These are phyloP conservation scores for Mycena crocata DNA, from an alignment of 768 basidiomycete genomes.

Conservation along the genomic window DNA sequence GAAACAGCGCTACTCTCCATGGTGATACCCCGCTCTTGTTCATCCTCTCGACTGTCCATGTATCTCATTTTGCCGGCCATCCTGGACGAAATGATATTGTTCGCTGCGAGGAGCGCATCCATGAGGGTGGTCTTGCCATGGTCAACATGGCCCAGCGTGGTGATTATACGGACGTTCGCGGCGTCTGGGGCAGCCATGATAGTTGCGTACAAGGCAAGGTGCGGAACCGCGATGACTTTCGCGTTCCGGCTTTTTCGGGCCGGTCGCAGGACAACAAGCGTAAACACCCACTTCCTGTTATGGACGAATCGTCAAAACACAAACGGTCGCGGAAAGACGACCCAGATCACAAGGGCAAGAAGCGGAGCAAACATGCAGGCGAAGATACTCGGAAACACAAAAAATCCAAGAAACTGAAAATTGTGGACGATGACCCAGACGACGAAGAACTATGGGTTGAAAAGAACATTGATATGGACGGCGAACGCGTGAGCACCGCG, in stretches of 20 bases:
- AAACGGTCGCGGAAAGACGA: constrained; percentile 47
- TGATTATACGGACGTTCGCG: constrained; percentile 62
- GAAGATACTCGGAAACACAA: constrained; percentile 49
- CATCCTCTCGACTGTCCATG: constrained; percentile 95
- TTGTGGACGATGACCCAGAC: constrained; percentile 79
- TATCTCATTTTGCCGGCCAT: constrained; percentile 98
- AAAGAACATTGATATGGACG: constrained; percentile 85
- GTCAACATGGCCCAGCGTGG: constrained; percentile 91
- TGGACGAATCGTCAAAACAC: constrained; percentile 42
- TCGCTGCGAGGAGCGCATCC: constrained; percentile 95
- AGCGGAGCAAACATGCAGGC: constrained; percentile 62
- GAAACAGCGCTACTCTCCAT: constrained; percentile 99
- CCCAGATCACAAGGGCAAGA: constrained; percentile 62
- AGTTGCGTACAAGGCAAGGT: constrained; percentile 2
- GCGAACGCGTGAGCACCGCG: constrained; percentile 67
- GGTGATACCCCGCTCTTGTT: constrained; percentile 97
- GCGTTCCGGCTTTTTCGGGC: too few species aligned
- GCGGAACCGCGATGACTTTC: too few species aligned
- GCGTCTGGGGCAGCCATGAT: constrained; percentile 23
- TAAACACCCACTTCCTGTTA: constrained; percentile 25
- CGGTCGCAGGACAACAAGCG: too few species aligned
- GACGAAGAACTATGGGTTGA: constrained; percentile 89
- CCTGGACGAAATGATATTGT: constrained; percentile 94
- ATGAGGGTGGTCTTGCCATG: constrained; percentile 97
- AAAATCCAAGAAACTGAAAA: constrained; percentile 54